Conservation (phyloP, 768 basidiomycete genomes). For the Collybia sp. region DNA sequence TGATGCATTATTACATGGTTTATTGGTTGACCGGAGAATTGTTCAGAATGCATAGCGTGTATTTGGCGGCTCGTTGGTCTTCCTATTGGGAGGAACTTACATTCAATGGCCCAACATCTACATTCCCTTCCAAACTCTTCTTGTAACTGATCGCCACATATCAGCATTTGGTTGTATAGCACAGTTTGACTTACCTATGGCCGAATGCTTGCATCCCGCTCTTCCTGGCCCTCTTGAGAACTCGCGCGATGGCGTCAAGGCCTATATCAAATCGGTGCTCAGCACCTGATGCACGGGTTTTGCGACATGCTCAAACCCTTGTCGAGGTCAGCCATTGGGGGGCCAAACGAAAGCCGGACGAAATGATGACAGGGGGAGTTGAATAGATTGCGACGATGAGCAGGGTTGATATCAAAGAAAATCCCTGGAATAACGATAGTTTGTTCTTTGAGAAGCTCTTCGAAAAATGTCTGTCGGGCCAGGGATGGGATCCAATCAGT, state of each 20-base stretch:
- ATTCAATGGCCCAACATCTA: constrained; percentile 11
- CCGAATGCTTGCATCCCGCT: constrained; percentile 60
- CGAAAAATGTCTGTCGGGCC: constrained; percentile 77
- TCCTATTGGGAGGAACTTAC: background rate
- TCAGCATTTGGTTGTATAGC: background rate
- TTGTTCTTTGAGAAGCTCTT: constrained; percentile 86
- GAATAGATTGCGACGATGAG: constrained; percentile 85
- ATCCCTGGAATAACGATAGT: constrained; percentile 90
- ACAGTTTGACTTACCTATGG: constrained; percentile 41
- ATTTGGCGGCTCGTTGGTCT: background rate
- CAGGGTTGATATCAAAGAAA: constrained; percentile 81
- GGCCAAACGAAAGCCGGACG: constrained; percentile 83
- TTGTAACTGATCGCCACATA: constrained; percentile 21
- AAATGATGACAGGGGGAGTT: constrained; percentile 89
- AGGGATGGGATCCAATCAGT: no score
- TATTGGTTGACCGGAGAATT: background rate
- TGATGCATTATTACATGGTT: background rate
- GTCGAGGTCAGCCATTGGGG: constrained; percentile 74
- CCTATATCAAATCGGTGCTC: constrained; percentile 34
- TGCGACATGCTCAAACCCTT: constrained; percentile 43
- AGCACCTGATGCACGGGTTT: background rate
- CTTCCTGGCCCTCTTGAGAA: constrained; percentile 66
- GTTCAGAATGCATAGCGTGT: background rate
- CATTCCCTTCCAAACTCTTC: constrained; percentile 14
- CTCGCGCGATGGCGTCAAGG: constrained; percentile 79